Conservation (phyloP, 345 rosid species). For the Eucalyptus tenuipes region DNA sequence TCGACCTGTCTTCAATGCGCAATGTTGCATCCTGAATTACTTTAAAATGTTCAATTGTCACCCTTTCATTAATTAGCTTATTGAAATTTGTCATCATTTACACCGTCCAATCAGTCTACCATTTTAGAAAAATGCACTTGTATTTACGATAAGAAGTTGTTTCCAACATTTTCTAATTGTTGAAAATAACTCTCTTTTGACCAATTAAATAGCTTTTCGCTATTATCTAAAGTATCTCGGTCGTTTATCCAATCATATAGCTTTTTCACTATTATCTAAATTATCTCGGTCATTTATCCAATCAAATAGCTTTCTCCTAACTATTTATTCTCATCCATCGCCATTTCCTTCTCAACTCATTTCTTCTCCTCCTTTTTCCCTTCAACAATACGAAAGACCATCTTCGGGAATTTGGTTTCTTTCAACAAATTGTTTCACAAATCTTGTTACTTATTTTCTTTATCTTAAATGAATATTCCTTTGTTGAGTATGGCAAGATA, state of each 20-base stretch:
- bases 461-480: background rate
- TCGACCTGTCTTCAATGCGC: background rate
- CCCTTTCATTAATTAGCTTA: background rate
- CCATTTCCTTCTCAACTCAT: too few species aligned
- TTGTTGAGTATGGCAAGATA: background rate
- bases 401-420: too few species aligned
- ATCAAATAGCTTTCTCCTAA: too few species aligned
- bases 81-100: background rate
- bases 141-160: background rate
- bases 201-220: background rate
- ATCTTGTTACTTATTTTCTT: background rate
- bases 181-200: background rate
- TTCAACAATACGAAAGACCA: too few species aligned
- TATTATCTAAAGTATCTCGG: background rate
- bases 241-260: too few species aligned
- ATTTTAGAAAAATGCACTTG: accelerated
- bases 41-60: too few species aligned
- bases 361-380: too few species aligned
- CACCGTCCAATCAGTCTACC: background rate
- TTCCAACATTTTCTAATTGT: background rate
- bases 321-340: too few species aligned
- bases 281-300: too few species aligned
- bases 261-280: background rate
- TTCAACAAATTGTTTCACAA: too few species aligned
- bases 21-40: background rate